phyloP scores from a whole-genome alignment of 2,329 filamentous ascomycete species.

The Davidsoniella australis region DNA sequence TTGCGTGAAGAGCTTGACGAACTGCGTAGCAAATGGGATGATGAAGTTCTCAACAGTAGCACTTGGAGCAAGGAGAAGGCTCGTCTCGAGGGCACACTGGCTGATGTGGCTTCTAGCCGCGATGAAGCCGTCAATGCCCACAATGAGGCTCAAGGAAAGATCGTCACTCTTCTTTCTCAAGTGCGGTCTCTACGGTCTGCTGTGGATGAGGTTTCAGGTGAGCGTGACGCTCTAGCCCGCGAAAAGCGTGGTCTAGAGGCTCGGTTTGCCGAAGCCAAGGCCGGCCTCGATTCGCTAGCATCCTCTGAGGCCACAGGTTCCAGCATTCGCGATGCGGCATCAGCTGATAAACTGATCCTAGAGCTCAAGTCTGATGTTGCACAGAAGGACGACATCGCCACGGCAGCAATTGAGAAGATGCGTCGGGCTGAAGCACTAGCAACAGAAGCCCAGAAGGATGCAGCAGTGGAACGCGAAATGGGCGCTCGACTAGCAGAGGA shows the following conservation, averaged over 20 bases:
- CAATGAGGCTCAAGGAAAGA: slow-evolving; percentile 85
- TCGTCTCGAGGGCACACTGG: slow-evolving; percentile 72
- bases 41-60: slow-evolving; percentile 91
- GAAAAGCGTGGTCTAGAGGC: slow-evolving; percentile 84
- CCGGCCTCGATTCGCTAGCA: slow-evolving; percentile 73
- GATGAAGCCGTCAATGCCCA: slow-evolving; percentile 88
- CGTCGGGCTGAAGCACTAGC: slow-evolving; percentile 74
- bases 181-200: slow-evolving; percentile 68
- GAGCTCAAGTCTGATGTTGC: slow-evolving; percentile 78
- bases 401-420: slow-evolving; percentile 94
- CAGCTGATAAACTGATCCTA: slow-evolving; percentile 73
- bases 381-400: slow-evolving; percentile 82
- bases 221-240: slow-evolving; percentile 67
- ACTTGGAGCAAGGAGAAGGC: slow-evolving; percentile 98
- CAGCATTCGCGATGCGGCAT: slow-evolving; percentile 75
- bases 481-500: slow-evolving; percentile 73
- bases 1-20: slow-evolving; percentile 94
- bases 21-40: slow-evolving; percentile 89
- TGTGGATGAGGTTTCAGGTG: slow-evolving; percentile 70
- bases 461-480: slow-evolving; percentile 66
- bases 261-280: slow-evolving; percentile 70
- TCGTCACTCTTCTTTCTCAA: slow-evolving; percentile 78
- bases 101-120: slow-evolving; percentile 76
- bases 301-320: slow-evolving; percentile 56
- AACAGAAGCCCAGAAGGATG: slow-evolving; percentile 84